Base-by-base conservation (phyloP, 2,329 filamentous ascomycete genomes). In the Pezicula carpinea region DNA sequence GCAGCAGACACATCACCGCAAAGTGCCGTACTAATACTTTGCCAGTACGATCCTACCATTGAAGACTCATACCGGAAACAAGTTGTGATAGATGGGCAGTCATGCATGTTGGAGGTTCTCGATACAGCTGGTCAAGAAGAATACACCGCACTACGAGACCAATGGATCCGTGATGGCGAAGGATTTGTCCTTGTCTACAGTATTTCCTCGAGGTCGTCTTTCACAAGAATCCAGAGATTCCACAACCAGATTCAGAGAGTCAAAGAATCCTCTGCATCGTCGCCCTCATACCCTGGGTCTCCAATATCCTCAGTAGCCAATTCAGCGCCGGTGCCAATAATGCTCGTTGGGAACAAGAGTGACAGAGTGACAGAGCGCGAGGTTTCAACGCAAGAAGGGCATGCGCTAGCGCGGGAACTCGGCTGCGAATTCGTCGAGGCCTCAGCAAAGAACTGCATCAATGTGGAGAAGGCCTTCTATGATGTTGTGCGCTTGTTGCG, bases 341-440 rank as follows among this genome's bases (percentile, higher is more conserved):
- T 99, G 93, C 79, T 99, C 23, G 93, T 99, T 31, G 93, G 93
- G 57, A 97, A 99, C 76, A 99, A 99, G 74, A 95, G 89, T 71
- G 93, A 99, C 70, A 81, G 93, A 61, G 89, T 95, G 39, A 95
- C 92, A 22, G 93, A 97, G 71, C 83, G 93, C 56, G 92, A 96
- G 64, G 93, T 97, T 3, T 96, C 91, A 2, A 95, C 91, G 43
- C 93, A 97, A 68, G 93, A 99, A 71, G 93, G 93, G 14, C 87
- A 89, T 57, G 90, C 91, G 44, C 73, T 97, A 33, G 92, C 93
- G 46, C 87, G 91, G 61, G 89, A 96, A 62, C 75, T 99, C 33
- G 89, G 89, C 53, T 97, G 93, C 70, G 91, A 96, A 59, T 97
- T 97, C 60, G 90, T 96, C 59, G 92, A 97, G 69, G 91, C 92